Conservation (phyloP, 2,329 filamentous ascomycete genomes). For the Didymella sp. region DNA sequence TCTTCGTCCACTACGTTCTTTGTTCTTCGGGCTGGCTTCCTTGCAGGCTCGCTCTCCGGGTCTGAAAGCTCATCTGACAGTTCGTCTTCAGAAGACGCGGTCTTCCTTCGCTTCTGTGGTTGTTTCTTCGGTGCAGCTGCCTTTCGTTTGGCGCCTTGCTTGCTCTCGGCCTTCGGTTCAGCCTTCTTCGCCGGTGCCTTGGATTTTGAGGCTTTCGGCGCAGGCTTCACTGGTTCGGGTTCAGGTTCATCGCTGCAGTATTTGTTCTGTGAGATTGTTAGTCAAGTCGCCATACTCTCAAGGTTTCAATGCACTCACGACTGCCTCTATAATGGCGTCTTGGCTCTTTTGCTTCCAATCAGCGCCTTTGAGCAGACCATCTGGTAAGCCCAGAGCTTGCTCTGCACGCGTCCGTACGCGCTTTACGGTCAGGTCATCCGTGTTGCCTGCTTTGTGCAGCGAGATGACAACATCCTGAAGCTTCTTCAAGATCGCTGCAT, state of each 20-base stretch:
- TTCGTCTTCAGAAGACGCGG: slow-evolving; percentile 39
- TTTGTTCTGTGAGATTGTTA: slow-evolving; percentile 32
- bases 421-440: slow-evolving; percentile 64
- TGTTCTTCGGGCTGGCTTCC: slow-evolving; percentile 30
- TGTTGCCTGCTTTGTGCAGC: slow-evolving; percentile 51
- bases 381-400: slow-evolving; percentile 58
- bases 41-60: slow-evolving; percentile 37
- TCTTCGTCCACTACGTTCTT: slow-evolving; percentile 42
- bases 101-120: slow-evolving; percentile 42
- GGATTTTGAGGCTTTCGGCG: slow-evolving; percentile 7
- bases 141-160: slow-evolving; percentile 44
- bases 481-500: slow-evolving; percentile 49
- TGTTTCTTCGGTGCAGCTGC: slow-evolving; percentile 38
- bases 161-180: slow-evolving; percentile 29
- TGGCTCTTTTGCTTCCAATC: slow-evolving; percentile 64
- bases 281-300: not conserved
- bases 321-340: slow-evolving; percentile 35
- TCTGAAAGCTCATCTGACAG: slow-evolving; percentile 38
- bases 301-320: slow-evolving; percentile 29
- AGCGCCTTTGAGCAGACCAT: slow-evolving; percentile 62
- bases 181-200: slow-evolving; percentile 18
- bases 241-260: slow-evolving; percentile 37
- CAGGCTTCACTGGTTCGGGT: slow-evolving; percentile 28
- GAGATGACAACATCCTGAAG: slow-evolving; percentile 52
- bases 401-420: slow-evolving; percentile 62